Percentiles rank a stretch among this genome's conserved stretches.
Evolutionary conservation across 306 rosid genomes (phyloP).

Genomic region (Castanea sativa): DNA sequence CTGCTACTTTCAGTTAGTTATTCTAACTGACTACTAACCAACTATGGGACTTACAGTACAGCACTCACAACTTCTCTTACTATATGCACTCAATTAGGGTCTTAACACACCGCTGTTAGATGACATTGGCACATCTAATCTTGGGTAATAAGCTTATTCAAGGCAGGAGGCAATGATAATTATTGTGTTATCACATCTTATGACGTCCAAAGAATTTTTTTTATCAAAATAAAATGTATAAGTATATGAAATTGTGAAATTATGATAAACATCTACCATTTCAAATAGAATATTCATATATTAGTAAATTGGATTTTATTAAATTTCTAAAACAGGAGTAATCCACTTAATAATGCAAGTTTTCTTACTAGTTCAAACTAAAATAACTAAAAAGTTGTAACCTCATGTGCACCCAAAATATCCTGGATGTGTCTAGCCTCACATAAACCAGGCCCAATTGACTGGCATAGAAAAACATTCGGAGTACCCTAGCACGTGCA

Average conservation of each 20-base stretch:
- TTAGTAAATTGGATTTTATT: background rate
- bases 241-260: background rate
- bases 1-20: too few relatives aligned
- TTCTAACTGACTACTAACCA: too few relatives aligned
- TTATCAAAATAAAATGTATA: background rate
- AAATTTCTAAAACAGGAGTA: background rate
- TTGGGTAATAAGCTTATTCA: background rate
- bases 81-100: too few relatives aligned
- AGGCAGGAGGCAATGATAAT: background rate
- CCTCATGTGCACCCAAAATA: background rate
- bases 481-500: background rate
- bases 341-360: background rate
- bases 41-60: too few relatives aligned
- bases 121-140: too few relatives aligned
- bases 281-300: background rate
- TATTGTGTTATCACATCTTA: background rate
- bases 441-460: background rate
- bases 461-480: background rate
- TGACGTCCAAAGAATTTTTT: background rate
- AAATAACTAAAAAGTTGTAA: background rate
- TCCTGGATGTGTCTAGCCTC: background rate
- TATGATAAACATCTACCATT: background rate
- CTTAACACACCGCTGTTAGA: too few relatives aligned
- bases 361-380: background rate
- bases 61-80: too few relatives aligned